Evolutionary conservation across 352 stramenopile genomes (phyloP).

Genomic region (Globisporangium sylvaticum): DNA sequence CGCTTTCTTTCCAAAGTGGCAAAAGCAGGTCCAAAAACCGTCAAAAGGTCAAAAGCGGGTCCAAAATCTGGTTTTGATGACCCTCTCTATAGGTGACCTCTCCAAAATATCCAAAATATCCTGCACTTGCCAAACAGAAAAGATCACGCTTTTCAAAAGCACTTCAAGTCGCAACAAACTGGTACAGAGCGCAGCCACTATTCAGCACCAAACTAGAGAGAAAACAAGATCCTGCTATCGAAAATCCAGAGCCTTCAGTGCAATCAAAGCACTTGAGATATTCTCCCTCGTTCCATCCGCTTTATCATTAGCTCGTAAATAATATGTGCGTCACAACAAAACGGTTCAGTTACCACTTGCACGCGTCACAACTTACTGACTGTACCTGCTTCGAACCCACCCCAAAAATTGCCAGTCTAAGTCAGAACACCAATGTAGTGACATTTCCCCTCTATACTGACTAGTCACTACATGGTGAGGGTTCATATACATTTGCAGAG

Average conservation of each 20-base stretch:
- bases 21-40: too few species aligned
- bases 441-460: too few species aligned
- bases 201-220: neutral
- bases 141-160: neutral
- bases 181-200: neutral
- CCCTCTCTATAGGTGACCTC: neutral
- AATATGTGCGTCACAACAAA: neutral
- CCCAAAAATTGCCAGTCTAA: too few species aligned
- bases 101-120: neutral
- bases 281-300: neutral
- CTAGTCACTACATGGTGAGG: too few species aligned
- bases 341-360: neutral
- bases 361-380: neutral
- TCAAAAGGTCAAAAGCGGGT: too few species aligned
- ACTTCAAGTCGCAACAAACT: neutral
- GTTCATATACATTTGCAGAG: too few species aligned
- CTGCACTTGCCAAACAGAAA: neutral
- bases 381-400: neutral
- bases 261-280: neutral
- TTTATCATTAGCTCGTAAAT: neutral
- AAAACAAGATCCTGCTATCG: neutral
- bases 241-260: neutral
- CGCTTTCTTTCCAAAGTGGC: neutral
- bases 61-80: too few species aligned
- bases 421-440: too few species aligned